Evolutionary conservation across 257 asterid species (phyloP).

Genomic region (Salvia rosmarinus): DNA sequence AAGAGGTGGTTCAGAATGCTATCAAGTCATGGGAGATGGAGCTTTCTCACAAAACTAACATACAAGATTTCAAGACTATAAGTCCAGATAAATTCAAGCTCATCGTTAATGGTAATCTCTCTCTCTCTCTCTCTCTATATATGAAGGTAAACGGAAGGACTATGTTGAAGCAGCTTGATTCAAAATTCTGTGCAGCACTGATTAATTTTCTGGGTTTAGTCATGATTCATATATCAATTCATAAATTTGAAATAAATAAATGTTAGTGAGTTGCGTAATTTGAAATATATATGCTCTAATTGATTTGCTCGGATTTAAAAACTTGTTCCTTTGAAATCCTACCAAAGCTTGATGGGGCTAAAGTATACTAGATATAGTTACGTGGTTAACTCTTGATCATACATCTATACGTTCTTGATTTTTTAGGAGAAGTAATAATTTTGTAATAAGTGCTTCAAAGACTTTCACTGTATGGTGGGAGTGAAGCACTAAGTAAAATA

Average conservation of each 20-base stretch:
- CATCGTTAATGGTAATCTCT: slow-evolving; percentile 67
- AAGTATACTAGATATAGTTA: not conserved
- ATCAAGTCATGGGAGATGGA: slow-evolving; percentile 97
- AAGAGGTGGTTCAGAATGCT: slow-evolving; percentile 89
- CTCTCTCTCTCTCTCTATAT: not conserved
- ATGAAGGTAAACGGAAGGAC: too few relatives aligned
- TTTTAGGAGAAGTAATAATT: not conserved
- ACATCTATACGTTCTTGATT: not conserved
- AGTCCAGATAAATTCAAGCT: slow-evolving; percentile 79
- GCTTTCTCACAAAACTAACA: slow-evolving; percentile 76
- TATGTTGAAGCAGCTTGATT: too few relatives aligned
- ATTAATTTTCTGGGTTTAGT: too few relatives aligned
- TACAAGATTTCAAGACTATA: slow-evolving; percentile 73
- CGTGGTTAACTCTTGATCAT: not conserved
- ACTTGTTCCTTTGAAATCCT: too few relatives aligned
- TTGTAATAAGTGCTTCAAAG: slow-evolving; percentile 13
- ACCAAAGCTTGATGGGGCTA: too few relatives aligned
- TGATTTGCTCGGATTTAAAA: too few relatives aligned
- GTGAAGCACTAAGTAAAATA: too few relatives aligned
- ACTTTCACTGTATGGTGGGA: not conserved
- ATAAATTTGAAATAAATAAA: too few relatives aligned
- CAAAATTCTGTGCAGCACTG: too few relatives aligned
- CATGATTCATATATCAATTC: too few relatives aligned
- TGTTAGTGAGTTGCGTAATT: too few relatives aligned
- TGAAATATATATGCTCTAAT: too few relatives aligned